Evolutionary conservation across 352 stramenopile species (phyloP), one percentile per base, ranked within the genome.

Genomic region (Phytophthora gonapodyides): DNA sequence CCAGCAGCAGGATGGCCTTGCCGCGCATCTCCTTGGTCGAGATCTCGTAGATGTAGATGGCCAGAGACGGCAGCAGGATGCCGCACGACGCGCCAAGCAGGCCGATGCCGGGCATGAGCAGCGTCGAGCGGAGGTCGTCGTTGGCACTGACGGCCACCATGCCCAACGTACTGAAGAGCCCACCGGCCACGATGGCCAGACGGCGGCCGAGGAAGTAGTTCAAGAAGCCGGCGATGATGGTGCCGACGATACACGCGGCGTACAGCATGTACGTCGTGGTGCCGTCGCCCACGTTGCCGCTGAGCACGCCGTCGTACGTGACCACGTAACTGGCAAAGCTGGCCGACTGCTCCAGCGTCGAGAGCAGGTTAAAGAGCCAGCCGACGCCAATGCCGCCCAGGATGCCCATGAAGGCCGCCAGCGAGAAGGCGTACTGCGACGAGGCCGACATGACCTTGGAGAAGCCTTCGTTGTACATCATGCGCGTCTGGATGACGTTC

Each of bases 381-480:
- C 84, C 84, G 31, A 80, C 81, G 21, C 80, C 80, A 40, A 71
- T 64, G 10, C 78, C 83, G 16, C 81, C 80, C 7, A 89, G 54
- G 34, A 92, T 61, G 0, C 83, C 83, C 69, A 90, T 84, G 33
- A 89, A 82, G 8, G 77, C 68, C 2, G 81, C 80, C 27, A 92
- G 64, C 10, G 81, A 91, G 45, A 92, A 87, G 5, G 83, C 80
- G 60, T 92, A 92, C 63, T 92, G 83, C 33, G 79, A 89, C 4
- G 83, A 90, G 12, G 78, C 83, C 6, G 83, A 92, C 70, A 92
- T 84, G 57, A 90, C 81, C 63, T 88, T 82, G 1, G 80, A 89
- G 60, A 92, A 92, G 3, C 83, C 83, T 73, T 92, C 73, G 65
- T 92, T 92, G 73, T 92, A 92, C 83, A 92, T 92, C 83, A 92